Evolutionary conservation across 306 rosid genomes (phyloP).

Genomic region (Macrotyloma uniflorum): DNA sequence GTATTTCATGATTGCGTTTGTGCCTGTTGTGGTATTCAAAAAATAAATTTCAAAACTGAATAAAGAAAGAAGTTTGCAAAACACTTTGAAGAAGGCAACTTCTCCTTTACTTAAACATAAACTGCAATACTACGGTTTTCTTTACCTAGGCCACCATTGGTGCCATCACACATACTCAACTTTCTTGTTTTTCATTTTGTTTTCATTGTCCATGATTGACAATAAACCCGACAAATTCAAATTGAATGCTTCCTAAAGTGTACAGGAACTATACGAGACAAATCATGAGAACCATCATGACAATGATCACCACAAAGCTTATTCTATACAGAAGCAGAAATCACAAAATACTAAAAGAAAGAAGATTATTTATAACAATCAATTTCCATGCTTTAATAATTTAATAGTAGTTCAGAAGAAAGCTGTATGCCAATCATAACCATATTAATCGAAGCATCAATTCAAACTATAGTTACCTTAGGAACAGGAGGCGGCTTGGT

Average conservation of each 20-base stretch:
- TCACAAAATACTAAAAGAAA: not conserved
- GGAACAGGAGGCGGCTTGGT: conserved; percentile 87
- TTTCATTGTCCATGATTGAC: not conserved
- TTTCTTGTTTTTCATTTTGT: not conserved
- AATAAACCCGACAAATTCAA: conserved; percentile 7
- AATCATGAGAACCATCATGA: not conserved
- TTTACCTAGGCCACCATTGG: not conserved
- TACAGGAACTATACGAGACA: not conserved
- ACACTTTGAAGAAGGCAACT: not conserved
- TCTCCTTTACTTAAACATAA: not conserved
- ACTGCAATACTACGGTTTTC: not conserved
- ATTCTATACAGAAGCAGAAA: conserved; percentile 6
- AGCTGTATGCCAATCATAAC: conserved; percentile 7
- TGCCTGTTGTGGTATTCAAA: not conserved
- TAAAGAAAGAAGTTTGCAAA: not conserved
- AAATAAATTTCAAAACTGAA: not conserved
- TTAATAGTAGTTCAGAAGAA: not conserved
- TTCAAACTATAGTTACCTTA: conserved; percentile 60
- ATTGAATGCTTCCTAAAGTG: not conserved
- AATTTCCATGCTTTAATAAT: not conserved
- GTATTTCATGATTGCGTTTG: not conserved
- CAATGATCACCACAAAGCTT: not conserved
- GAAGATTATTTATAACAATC: conserved; percentile 12
- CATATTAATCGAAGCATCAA: conserved; percentile 32
- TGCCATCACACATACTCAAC: not conserved